phyloP scores from a whole-genome alignment of 2,329 filamentous ascomycete genomes.

The Monilinia aucupariae region DNA sequence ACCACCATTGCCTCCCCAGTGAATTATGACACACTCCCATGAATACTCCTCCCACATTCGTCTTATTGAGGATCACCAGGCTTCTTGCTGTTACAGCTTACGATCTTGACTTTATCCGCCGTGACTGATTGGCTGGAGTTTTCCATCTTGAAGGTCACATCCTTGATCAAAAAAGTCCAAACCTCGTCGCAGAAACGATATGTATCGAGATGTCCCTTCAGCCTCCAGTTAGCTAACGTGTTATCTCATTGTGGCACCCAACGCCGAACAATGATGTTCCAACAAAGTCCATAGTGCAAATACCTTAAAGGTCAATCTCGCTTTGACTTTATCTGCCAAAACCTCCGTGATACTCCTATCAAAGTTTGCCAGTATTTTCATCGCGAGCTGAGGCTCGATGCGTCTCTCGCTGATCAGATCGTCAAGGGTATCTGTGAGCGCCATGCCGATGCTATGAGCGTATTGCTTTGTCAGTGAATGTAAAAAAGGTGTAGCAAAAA shows the following conservation, averaged over 20 bases:
- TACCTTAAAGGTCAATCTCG: slow-evolving; percentile 92
- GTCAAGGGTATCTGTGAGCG: slow-evolving; percentile 94
- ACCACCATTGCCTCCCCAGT: not conserved
- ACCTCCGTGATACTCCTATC: slow-evolving; percentile 90
- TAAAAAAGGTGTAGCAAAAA: slow-evolving; percentile 30
- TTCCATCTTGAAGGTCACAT: slow-evolving; percentile 98
- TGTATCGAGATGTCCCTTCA: slow-evolving; percentile 88
- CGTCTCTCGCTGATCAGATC: slow-evolving; percentile 89
- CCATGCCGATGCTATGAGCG: slow-evolving; percentile 71
- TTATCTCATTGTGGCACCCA: not conserved
- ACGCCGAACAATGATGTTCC: not conserved
- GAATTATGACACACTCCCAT: not conserved
- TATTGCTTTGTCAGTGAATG: slow-evolving; percentile 31
- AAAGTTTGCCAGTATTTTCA: slow-evolving; percentile 96
- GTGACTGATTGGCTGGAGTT: slow-evolving; percentile 62
- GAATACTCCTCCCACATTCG: not conserved
- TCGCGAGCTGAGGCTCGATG: slow-evolving; percentile 95
- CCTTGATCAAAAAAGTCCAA: slow-evolving; percentile 98
- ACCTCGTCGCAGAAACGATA: slow-evolving; percentile 99
- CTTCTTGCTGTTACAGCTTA: slow-evolving; percentile 91
- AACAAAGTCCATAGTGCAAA: slow-evolving; percentile 24
- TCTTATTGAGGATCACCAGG: slow-evolving; percentile 49
- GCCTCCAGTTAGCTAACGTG: slow-evolving; percentile 23
- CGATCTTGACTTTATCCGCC: slow-evolving; percentile 96
- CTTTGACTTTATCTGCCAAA: slow-evolving; percentile 86